Percentiles rank a stretch among this genome's conserved stretches.
Evolutionary conservation across 208 protist species (phyloP).

Genomic region (Histomonas meleagridis): DNA sequence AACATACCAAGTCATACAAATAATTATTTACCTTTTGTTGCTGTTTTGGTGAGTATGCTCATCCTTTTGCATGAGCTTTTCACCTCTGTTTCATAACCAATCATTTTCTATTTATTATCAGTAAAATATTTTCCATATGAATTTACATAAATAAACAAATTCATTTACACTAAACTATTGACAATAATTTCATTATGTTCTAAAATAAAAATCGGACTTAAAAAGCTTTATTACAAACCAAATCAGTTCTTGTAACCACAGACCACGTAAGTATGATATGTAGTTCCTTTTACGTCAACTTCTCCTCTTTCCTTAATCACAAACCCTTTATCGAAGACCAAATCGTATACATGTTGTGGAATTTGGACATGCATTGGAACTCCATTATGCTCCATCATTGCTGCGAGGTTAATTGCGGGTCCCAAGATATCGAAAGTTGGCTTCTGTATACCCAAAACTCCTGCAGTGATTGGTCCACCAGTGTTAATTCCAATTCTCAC

Average conservation of each 20-base stretch:
- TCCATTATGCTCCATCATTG: background rate
- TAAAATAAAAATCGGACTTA: no score
- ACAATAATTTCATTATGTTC: no score
- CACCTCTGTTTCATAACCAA: no score
- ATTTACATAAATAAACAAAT: no score
- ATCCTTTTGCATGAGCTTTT: no score
- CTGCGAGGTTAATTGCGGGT: background rate
- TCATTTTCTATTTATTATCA: no score
- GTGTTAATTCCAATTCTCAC: background rate
- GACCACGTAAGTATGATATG: background rate
- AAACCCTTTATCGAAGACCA: background rate
- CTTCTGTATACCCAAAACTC: slow-evolving; percentile 25
- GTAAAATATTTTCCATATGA: no score
- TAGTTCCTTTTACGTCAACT: background rate
- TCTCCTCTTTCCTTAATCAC: slow-evolving; percentile 11
- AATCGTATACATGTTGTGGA: background rate
- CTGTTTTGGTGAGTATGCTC: no score
- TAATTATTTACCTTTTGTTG: no score
- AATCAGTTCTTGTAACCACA: background rate
- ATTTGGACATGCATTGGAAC: slow-evolving; percentile 14
- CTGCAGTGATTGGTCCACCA: slow-evolving; percentile 11
- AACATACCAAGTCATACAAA: no score
- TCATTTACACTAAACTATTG: no score
- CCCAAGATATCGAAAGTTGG: slow-evolving; percentile 9
- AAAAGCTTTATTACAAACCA: no score